These are phyloP conservation scores for Elsinoe necatrix DNA, from an alignment of 2,329 filamentous ascomycete species.

Conservation along the genomic window DNA sequence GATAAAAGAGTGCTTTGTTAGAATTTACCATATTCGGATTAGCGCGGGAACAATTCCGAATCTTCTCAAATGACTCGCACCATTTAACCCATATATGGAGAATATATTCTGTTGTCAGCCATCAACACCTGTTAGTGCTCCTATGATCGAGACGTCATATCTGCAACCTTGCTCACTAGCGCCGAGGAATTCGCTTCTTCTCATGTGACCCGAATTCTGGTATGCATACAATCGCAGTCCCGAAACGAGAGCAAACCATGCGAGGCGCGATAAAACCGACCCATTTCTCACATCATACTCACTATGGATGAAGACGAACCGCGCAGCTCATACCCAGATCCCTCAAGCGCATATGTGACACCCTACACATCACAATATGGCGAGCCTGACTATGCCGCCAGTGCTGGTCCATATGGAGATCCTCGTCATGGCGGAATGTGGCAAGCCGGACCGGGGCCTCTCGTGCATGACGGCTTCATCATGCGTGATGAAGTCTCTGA, in stretches of 20 bases:
- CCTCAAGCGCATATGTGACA: neutral
- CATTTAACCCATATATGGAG: no score
- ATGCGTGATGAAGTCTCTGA: conserved; percentile 31
- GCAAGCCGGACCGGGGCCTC: conserved; percentile 12
- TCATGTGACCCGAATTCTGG: no score
- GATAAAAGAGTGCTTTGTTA: no score
- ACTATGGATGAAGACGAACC: conserved; percentile 4
- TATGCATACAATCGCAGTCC: no score
- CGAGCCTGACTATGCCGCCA: neutral
- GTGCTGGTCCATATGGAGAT: conserved; percentile 10
- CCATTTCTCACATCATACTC: neutral
- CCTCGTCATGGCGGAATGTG: conserved; percentile 9
- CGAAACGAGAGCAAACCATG: neutral
- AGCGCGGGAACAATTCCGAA: no score
- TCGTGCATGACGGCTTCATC: conserved; percentile 35
- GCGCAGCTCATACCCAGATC: conserved; percentile 7
- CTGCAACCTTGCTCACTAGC: no score
- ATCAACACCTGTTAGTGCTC: no score
- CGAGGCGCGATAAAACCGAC: neutral
- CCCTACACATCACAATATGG: conserved; percentile 1
- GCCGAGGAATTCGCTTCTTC: no score
- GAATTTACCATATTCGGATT: no score
- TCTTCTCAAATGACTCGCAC: no score
- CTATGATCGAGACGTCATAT: no score
- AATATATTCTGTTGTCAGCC: no score